Evolutionary conservation across 495 filamentous ascomycete species (phyloP), one percentile per base, ranked within the genome.

Genomic region (Xylaria nigripes): DNA sequence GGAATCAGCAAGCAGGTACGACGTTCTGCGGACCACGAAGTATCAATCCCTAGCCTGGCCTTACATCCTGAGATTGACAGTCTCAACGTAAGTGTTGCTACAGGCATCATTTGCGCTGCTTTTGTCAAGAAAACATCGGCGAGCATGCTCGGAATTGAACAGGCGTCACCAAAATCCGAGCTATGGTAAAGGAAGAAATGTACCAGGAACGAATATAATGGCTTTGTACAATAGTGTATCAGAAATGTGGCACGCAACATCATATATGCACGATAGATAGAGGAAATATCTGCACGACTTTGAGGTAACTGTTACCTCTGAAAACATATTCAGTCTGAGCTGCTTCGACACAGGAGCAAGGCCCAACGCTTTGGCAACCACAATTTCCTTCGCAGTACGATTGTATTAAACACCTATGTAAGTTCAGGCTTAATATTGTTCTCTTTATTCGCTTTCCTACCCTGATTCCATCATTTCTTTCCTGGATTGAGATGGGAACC

Each of bases 51-150:
- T n/a, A 73, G 73, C 32, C 45, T 57, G 7, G 30, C 54, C 0
- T 46, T 40, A 13, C 9, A 16, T 15, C 46, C 72, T 21, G 56
- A 67, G 6, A 74, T 90, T 15, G 90, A 96, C 56, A 93, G 88
- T 69, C 72, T 96, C 61, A 95, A 95, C 64, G 90, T 95, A 3
- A 85, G 85, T 58, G 88, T 91, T 15, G 90, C 90, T n/a, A 81
- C 85, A 4, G 88, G 80, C 4, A 65, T 96, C 32, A 67, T 96
- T 40, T 84, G 84, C 68, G 77, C 83, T 58, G 77, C 78, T 12
- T 77, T 77, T 38, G 46, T 76, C 57, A 70, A 66, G 55, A 64
- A 62, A 19, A 61, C 64, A 30, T 32, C 52, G 19, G 23, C 50
- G 10, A 64, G 63, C 5, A 51, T 56, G 47, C 50, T 57, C 23